A percentile compares a stretch with the other conserved stretches of the same genome.
Conservation (phyloP, 2,329 filamentous ascomycete genomes). For the Phaeomoniella chlamydospora region DNA sequence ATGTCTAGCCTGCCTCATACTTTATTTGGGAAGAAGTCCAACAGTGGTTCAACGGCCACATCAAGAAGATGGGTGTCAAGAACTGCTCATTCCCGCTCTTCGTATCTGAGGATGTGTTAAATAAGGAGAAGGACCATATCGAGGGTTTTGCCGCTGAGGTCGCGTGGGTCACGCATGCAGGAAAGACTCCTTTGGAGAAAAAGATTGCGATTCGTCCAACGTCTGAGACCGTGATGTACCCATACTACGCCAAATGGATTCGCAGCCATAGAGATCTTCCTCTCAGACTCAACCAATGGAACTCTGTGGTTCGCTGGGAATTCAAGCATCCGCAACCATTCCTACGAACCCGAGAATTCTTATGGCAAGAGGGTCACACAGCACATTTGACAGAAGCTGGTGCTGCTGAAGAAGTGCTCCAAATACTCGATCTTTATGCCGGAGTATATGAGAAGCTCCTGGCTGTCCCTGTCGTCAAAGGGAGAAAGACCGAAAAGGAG, state of each 20-base stretch:
- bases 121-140: constrained; percentile 84
- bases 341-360: constrained; percentile 81
- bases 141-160: constrained; percentile 84
- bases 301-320: constrained; percentile 90
- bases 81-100: constrained; percentile 97
- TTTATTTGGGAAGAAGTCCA: constrained; percentile 56
- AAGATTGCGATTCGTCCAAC: constrained; percentile 56
- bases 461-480: constrained; percentile 86
- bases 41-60: constrained; percentile 44
- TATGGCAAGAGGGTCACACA: constrained; percentile 96
- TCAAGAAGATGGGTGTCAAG: constrained; percentile 83
- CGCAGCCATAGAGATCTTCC: constrained; percentile 90
- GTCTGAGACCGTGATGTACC: constrained; percentile 77
- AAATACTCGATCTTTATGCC: constrained; percentile 89
- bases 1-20: constrained; percentile 42
- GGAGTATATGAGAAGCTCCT: constrained; percentile 86
- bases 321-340: constrained; percentile 84
- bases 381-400: constrained; percentile 75
- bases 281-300: constrained; percentile 93
- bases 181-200: constrained; percentile 83
- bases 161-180: constrained; percentile 44
- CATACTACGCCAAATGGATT: constrained; percentile 94
- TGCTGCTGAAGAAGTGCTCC: constrained; percentile 71
- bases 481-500: constrained; percentile 91
- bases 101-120: constrained; percentile 76